Evolutionary conservation across 805 yeast genomes (phyloP).

Genomic region (Starmerella kuoi): DNA sequence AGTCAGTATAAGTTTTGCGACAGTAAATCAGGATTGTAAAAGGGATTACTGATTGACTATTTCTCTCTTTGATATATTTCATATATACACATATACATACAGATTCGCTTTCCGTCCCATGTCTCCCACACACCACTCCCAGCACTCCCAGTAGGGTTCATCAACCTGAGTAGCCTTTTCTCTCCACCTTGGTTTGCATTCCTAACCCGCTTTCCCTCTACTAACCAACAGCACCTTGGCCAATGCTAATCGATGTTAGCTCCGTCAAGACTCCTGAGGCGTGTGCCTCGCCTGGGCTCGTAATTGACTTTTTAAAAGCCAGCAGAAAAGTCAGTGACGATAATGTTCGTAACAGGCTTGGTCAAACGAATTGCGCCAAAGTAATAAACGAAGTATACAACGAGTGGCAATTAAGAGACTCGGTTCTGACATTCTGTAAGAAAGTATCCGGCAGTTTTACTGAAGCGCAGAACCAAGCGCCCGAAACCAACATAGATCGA

Average conservation of each 20-base stretch:
- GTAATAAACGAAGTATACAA: conserved; percentile 12
- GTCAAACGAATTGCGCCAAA: conserved; percentile 21
- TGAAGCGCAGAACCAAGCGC: conserved; percentile 4
- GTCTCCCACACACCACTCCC: too few species aligned
- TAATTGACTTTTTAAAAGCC: conserved; percentile 23
- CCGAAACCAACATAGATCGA: conserved; percentile 2
- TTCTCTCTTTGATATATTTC: too few species aligned
- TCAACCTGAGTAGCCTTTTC: too few species aligned
- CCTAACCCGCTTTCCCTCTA: too few species aligned
- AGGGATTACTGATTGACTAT: too few species aligned
- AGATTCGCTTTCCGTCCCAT: too few species aligned
- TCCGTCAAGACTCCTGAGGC: conserved; percentile 11
- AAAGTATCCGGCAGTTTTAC: conserved; percentile 8
- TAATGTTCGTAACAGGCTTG: conserved; percentile 23
- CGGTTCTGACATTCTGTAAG: conserved; percentile 16
- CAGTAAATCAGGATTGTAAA: too few species aligned
- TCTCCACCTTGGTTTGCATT: too few species aligned
- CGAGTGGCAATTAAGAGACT: conserved; percentile 21
- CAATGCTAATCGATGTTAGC: not conserved
- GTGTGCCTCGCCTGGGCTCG: conserved; percentile 22
- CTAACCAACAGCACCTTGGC: too few species aligned
- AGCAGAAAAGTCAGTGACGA: conserved; percentile 27
- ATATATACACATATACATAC: too few species aligned
- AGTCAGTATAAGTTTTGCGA: too few species aligned
- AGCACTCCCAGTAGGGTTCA: too few species aligned